A percentile compares a stretch with the other conserved stretches of the same genome.
phyloP scores from a whole-genome alignment of 2,329 filamentous ascomycete genomes.

The Plectosphaerella plurivora region DNA sequence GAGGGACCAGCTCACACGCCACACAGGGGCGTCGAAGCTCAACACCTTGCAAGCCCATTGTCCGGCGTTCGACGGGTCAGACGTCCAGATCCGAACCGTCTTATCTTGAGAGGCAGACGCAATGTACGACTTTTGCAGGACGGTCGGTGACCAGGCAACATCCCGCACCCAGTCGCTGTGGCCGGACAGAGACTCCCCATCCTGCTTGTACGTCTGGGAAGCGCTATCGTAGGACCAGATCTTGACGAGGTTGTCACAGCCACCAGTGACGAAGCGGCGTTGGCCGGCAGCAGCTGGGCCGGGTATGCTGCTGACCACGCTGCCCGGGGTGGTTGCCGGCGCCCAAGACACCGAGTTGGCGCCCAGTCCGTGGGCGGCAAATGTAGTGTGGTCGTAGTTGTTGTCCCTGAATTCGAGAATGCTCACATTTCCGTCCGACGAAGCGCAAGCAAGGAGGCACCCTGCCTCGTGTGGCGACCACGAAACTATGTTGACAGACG shows the following conservation, averaged over 20 bases:
- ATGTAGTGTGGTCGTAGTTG: constrained; percentile 82
- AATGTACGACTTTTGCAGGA: constrained; percentile 94
- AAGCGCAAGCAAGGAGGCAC: constrained; percentile 90
- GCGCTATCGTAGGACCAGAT: constrained; percentile 78
- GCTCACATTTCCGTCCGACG: constrained; percentile 86
- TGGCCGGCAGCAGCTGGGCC: constrained; percentile 57
- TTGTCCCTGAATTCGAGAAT: constrained; percentile 98
- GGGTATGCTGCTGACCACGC: constrained; percentile 70
- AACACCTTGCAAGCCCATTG: constrained; percentile 85
- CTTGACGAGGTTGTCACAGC: constrained; percentile 89
- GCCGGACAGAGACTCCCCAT: constrained; percentile 64
- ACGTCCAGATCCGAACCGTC: constrained; percentile 96
- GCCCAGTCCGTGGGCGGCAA: constrained; percentile 87
- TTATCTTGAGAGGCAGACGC: constrained; percentile 94
- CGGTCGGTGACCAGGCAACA: constrained; percentile 93
- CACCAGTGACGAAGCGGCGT: constrained; percentile 88
- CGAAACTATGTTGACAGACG: constrained; percentile 91
- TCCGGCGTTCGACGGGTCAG: constrained; percentile 58
- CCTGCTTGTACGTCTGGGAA: constrained; percentile 57
- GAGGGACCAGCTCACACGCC: constrained; percentile 97
- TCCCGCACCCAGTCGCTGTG: constrained; percentile 97
- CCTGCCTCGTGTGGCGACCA: constrained; percentile 98
- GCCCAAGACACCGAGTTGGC: constrained; percentile 97
- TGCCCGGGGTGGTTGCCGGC: constrained; percentile 77
- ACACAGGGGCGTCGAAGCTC: constrained; percentile 83